phyloP scores from a whole-genome alignment of 371 early-diverging fungal species.

The Batkoa obscura region DNA sequence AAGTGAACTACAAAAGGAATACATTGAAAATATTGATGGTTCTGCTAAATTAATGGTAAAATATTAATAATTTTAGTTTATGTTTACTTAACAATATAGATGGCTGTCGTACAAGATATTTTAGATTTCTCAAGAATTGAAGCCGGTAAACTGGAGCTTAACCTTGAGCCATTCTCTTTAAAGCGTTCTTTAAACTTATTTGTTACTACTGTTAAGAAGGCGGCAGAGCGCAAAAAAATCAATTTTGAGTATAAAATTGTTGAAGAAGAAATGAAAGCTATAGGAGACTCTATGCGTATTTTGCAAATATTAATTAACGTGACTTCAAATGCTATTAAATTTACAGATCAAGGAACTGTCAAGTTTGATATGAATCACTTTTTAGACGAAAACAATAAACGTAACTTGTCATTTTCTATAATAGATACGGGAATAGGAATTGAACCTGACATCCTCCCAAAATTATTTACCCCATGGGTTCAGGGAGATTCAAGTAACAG shows the following conservation, averaged over 20 bases:
- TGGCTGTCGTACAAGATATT: neutral
- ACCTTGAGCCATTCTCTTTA: neutral
- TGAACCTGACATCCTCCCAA: conserved; percentile 22
- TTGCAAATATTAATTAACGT: conserved; percentile 27
- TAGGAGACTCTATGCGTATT: conserved; percentile 24
- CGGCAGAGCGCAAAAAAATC: neutral
- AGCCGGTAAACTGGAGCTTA: neutral
- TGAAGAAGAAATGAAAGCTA: conserved; percentile 10
- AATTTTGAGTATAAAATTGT: neutral
- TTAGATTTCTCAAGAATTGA: neutral
- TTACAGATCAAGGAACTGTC: conserved; percentile 25
- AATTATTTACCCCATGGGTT: conserved; percentile 33
- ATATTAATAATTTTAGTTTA: neutral
- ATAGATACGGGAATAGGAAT: conserved; percentile 43
- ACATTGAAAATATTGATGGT: neutral
- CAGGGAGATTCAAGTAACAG: conserved; percentile 40
- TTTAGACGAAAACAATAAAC: neutral
- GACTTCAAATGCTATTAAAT: conserved; percentile 43
- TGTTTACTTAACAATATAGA: neutral
- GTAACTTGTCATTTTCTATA: conserved; percentile 8
- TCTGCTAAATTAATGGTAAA: neutral
- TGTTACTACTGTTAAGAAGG: neutral
- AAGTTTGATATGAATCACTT: neutral
- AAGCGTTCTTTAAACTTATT: neutral
- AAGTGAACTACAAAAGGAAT: neutral